phyloP scores from a whole-genome alignment of 805 yeast genomes.

The Dipodascus geniculatus region DNA sequence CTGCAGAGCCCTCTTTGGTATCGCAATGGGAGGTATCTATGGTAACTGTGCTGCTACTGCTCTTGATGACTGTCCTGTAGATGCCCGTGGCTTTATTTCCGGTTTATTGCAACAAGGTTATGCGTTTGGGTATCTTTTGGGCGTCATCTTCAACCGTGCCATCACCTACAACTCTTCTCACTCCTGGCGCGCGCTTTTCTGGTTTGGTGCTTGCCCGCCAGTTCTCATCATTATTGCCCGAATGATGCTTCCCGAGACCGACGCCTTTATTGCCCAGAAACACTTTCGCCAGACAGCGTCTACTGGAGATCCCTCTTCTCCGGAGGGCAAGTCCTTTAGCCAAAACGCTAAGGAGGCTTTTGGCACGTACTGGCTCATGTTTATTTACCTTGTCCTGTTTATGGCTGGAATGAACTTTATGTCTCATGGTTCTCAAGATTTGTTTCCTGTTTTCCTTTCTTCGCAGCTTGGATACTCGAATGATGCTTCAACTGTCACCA shows the following conservation, averaged over 20 bases:
- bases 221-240: constrained; percentile 49
- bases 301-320: constrained; percentile 4
- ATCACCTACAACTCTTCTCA: constrained; percentile 35
- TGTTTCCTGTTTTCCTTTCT: constrained; percentile 52
- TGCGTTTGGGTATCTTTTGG: constrained; percentile 56
- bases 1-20: constrained; percentile 53
- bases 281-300: constrained; percentile 10
- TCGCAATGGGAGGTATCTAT: constrained; percentile 62
- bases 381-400: constrained; percentile 44
- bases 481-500: constrained; percentile 45
- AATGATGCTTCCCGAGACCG: constrained; percentile 47
- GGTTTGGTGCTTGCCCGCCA: constrained; percentile 66
- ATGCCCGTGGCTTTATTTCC: constrained; percentile 48
- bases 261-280: constrained; percentile 32
- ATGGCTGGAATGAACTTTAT: constrained; percentile 63
- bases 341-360: constrained; percentile 28
- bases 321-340: constrained; percentile 12
- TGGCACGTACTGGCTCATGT: constrained; percentile 46
- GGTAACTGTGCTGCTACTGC: constrained; percentile 59
- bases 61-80: constrained; percentile 49
- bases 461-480: constrained; percentile 37
- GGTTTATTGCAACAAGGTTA: constrained; percentile 78
- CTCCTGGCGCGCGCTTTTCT: constrained; percentile 60
- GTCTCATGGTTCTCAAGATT: constrained; percentile 67
- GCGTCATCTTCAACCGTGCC: constrained; percentile 55